phyloP scores from a whole-genome alignment of 2,329 filamentous ascomycete genomes.

The Phoma herbarum region DNA sequence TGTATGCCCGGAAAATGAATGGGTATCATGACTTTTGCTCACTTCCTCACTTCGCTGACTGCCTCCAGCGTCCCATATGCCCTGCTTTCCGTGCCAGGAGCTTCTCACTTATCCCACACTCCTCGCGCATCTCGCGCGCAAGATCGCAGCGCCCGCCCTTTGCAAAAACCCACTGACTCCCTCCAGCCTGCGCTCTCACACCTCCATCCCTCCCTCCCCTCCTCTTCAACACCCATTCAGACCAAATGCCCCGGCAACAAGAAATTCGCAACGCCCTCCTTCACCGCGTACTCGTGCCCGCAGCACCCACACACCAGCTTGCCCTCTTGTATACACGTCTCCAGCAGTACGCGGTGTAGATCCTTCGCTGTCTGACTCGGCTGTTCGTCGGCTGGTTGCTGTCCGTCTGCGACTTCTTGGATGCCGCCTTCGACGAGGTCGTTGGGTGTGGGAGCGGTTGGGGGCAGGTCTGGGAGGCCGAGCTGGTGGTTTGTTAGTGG shows the following conservation, averaged over 20 bases:
- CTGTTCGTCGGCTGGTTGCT: slow-evolving; percentile 58
- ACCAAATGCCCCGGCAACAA: slow-evolving; percentile 92
- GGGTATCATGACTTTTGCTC: slow-evolving; percentile 37
- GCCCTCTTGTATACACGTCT: slow-evolving; percentile 89
- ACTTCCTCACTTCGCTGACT: neutral
- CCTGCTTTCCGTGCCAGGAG: no score
- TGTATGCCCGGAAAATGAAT: slow-evolving; percentile 18
- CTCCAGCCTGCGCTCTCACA: no score
- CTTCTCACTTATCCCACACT: no score
- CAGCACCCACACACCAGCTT: slow-evolving; percentile 91
- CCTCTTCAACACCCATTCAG: slow-evolving; percentile 30
- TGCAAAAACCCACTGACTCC: no score
- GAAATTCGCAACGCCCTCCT: slow-evolving; percentile 97
- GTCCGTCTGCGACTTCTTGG: slow-evolving; percentile 1
- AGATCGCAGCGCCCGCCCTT: neutral
- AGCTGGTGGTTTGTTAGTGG: slow-evolving; percentile 62
- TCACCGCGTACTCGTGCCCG: slow-evolving; percentile 91
- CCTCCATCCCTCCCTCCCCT: neutral
- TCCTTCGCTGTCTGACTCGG: slow-evolving; percentile 75
- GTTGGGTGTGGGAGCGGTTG: slow-evolving; percentile 41
- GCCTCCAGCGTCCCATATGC: neutral
- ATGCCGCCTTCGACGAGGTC: slow-evolving; percentile 39
- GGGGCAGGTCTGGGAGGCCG: slow-evolving; percentile 77
- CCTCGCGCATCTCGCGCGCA: neutral
- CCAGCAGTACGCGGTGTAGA: slow-evolving; percentile 81